Percentiles rank a stretch among this genome's conserved stretches.
Evolutionary conservation across 202 grass and related monocot genomes (phyloP).

Genomic region (Cymbopogon flexuosus): DNA sequence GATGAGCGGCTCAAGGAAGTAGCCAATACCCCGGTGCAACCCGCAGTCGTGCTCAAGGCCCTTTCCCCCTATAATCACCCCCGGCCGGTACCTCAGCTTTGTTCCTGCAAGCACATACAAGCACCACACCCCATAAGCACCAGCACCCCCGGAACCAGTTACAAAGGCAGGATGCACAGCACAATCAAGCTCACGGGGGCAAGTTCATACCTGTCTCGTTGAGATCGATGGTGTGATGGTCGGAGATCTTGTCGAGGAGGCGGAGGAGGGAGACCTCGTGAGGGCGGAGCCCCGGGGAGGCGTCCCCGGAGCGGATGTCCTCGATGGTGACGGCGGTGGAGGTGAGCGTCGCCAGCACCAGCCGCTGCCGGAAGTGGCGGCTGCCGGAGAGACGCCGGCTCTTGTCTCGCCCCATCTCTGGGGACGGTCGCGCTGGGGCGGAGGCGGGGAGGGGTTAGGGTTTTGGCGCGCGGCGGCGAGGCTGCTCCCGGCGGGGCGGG

Average conservation of each 20-base stretch:
- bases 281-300: conserved; percentile 60
- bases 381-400: conserved; percentile 51
- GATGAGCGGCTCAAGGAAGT: conserved; percentile 80
- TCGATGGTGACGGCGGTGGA: conserved; percentile 57
- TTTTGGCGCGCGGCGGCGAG: conserved; percentile 29
- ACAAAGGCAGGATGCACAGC: not conserved
- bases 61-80: conserved; percentile 61
- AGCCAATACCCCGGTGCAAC: conserved; percentile 70
- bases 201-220: conserved; percentile 55
- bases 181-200: not conserved
- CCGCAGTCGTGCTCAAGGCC: conserved; percentile 73
- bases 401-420: conserved; percentile 48
- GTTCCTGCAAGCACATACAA: conserved; percentile 47
- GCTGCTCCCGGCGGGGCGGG: not conserved
- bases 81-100: conserved; percentile 67
- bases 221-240: conserved; percentile 64
- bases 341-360: conserved; percentile 71
- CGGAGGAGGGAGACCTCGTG: conserved; percentile 81
- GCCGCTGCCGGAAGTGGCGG: conserved; percentile 65
- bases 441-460: conserved; percentile 4
- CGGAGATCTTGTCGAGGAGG: conserved; percentile 79
- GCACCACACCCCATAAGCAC: not conserved
- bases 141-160: not conserved
- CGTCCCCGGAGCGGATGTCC: conserved; percentile 67
- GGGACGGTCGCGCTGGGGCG: not conserved